Conservation (phyloP, 1,139 yeast species). For the Kurtzmaniella quercitrusa region DNA sequence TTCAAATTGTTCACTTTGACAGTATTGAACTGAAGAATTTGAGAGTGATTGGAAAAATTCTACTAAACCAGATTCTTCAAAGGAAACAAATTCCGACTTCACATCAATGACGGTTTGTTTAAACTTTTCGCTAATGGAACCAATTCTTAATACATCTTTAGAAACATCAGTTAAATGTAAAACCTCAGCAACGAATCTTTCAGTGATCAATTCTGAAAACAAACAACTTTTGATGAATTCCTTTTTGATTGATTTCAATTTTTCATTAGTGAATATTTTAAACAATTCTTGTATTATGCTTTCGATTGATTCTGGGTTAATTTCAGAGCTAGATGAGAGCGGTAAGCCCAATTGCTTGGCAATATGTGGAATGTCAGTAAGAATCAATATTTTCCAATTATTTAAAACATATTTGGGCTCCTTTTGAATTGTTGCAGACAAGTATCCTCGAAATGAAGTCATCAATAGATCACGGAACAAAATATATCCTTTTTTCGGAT, state of each 20-base stretch:
- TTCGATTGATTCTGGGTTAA: constrained; percentile 17
- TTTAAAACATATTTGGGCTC: constrained; percentile 21
- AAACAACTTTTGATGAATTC: constrained; percentile 51
- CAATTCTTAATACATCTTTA: constrained; percentile 18
- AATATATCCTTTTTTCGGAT: constrained; percentile 9
- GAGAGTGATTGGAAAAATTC: constrained; percentile 28
- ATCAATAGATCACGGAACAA: constrained; percentile 19
- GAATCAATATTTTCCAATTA: constrained; percentile 35
- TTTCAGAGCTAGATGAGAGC: neutral
- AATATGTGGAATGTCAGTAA: constrained; percentile 12
- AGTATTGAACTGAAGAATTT: constrained; percentile 12
- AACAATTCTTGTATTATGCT: constrained; percentile 15
- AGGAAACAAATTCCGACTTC: constrained; percentile 51
- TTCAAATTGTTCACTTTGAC: constrained; percentile 20
- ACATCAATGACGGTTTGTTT: constrained; percentile 39
- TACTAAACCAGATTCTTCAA: constrained; percentile 48
- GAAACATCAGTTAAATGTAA: constrained; percentile 3
- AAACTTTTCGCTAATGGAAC: constrained; percentile 14
- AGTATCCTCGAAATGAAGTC: constrained; percentile 18
- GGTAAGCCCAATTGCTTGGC: neutral
- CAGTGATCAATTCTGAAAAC: constrained; percentile 31
- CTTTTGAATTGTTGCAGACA: constrained; percentile 13
- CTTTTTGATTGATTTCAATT: constrained; percentile 34
- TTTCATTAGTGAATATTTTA: constrained; percentile 12
- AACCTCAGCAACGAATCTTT: constrained; percentile 28